Base-by-base conservation (phyloP, 2,329 filamentous ascomycete species). In the Sarocladiaceae sp. region DNA sequence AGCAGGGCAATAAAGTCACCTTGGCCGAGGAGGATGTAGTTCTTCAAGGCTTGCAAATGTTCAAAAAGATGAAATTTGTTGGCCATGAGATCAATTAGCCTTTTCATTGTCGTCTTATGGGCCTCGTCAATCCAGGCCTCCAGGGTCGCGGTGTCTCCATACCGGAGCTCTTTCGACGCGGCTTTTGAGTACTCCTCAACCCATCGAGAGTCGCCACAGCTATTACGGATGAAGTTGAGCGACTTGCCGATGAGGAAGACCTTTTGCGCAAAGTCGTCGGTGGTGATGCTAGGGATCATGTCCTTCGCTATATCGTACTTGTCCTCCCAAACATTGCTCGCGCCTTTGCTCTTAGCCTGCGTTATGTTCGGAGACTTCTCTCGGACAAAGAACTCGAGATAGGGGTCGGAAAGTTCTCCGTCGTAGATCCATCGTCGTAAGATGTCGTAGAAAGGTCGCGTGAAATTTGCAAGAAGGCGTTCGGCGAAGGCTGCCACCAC, bases 181-280 rank as follows among this genome's bases (percentile, higher is more conserved):
- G 83, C 84, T 59, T 94, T 95, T 21, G 90, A 95, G 65, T 98
- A 97, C 24, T 83, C 83, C 58, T 96, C 90, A 2, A 98, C 93
- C 93, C 93, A 98, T 24, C 83, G 80, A 19, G 89, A 88, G 61
- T 98, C 94, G 7, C 85, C 85, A 60, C 93, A 98, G 53, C 89
- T 91, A 63, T 96, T 90, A 19, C 93, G 83, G 60, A 98, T 96
- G 64, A 98, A 98, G 64, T 98, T 98, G 45, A 98, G 75, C 3
- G 90, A 95, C 63, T 98, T 98, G 46, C 93, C 93, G 54, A 98
- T 98, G 6, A 98, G 69, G 56, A 97, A 97, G 5, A 98, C 88
- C 59, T 96, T 96, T 53, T 93, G 88, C 0, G 93, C 89, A 65
- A 98, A 96, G 49, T 95, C 90, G 34, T 85, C 76, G 0, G 88